phyloP scores from a whole-genome alignment of 208 protist species.

The Crithidia bombi region DNA sequence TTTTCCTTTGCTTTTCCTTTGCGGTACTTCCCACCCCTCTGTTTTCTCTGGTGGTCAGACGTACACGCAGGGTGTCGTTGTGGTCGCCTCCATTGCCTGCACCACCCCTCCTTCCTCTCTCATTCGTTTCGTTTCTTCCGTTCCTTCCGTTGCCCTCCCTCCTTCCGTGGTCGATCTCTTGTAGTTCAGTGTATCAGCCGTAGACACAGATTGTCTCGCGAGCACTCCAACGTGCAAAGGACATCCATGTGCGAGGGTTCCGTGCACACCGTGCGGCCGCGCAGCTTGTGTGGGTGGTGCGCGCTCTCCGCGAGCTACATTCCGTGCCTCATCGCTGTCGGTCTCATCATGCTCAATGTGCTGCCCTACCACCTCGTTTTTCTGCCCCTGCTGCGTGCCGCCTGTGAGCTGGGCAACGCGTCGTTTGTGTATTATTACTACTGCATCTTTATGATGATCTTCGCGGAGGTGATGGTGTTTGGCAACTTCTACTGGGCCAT shows the following conservation, averaged over 20 bases:
- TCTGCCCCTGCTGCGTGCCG: constrained; percentile 34
- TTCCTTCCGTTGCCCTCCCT: no score
- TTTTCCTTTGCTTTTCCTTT: no score
- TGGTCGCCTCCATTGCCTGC: no score
- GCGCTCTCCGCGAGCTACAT: constrained; percentile 42
- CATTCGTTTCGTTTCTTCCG: no score
- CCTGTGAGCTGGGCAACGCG: constrained; percentile 36
- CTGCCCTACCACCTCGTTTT: constrained; percentile 59
- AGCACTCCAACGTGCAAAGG: no score
- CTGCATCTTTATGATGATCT: constrained; percentile 46
- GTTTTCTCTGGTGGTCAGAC: no score
- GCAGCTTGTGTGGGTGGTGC: constrained; percentile 32
- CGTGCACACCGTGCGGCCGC: constrained; percentile 36
- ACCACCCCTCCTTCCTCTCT: no score
- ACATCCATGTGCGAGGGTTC: constrained; percentile 49
- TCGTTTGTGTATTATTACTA: constrained; percentile 68
- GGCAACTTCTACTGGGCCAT: constrained; percentile 55
- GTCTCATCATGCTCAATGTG: constrained; percentile 50
- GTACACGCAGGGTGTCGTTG: no score
- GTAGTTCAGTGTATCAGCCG: no score
- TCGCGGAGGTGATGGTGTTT: constrained; percentile 64
- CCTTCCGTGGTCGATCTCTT: no score
- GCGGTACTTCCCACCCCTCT: no score
- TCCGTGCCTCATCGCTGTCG: constrained; percentile 46
- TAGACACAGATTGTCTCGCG: no score